Evolutionary conservation across 306 rosid genomes (phyloP).

Genomic region (Cyamopsis tetragonoloba): DNA sequence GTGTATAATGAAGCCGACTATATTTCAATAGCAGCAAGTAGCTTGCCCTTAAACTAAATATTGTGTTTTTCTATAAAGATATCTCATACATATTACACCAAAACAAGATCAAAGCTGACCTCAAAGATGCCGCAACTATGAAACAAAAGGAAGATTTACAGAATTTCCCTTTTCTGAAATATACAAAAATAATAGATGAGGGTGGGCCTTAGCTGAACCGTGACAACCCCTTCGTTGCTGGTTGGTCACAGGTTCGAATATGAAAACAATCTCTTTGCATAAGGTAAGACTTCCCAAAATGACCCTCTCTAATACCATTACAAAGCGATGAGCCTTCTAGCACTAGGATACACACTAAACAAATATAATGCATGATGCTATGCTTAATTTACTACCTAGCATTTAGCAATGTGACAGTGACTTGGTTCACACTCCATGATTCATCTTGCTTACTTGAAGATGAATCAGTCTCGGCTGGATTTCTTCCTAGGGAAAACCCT

Average conservation of each 20-base stretch:
- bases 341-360: too few relatives aligned
- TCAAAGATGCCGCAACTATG: constrained; percentile 20
- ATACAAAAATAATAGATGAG: constrained; percentile 8
- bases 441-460: constrained; percentile 62
- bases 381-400: constrained; percentile 49
- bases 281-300: too few relatives aligned
- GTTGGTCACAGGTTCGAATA: too few relatives aligned
- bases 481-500: constrained; percentile 56
- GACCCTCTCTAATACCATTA: too few relatives aligned
- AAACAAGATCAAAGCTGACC: constrained; percentile 27
- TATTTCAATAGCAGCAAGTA: not conserved
- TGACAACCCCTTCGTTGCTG: too few relatives aligned
- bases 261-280: too few relatives aligned
- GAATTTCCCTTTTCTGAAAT: not conserved
- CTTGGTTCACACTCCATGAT: constrained; percentile 63
- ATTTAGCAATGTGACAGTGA: constrained; percentile 61
- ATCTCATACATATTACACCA: constrained; percentile 25
- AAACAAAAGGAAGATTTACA: constrained; percentile 14
- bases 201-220: too few relatives aligned
- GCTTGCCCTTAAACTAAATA: not conserved
- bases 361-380: too few relatives aligned
- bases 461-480: constrained; percentile 45
- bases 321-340: too few relatives aligned
- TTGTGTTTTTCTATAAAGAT: not conserved
- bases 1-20: not conserved